Conservation (phyloP, 2,329 filamentous ascomycete species). For the Sporothrix curviconia region DNA sequence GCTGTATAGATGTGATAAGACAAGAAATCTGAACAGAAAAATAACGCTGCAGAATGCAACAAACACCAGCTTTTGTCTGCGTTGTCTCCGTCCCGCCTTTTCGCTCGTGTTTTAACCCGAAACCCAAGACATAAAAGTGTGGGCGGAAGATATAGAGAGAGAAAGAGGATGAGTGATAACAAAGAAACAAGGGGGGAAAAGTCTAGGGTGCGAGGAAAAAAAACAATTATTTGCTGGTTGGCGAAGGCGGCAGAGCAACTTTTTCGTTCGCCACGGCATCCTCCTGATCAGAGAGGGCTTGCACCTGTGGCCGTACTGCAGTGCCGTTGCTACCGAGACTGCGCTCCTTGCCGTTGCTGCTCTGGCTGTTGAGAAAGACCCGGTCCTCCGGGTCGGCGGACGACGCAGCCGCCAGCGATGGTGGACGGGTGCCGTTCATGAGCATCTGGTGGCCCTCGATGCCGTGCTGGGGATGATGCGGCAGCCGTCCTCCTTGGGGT, state of each 20-base stretch:
- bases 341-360: slow-evolving; percentile 11
- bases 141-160: background rate
- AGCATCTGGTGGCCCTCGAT: slow-evolving; percentile 64
- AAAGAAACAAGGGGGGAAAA: background rate
- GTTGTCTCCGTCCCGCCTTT: background rate
- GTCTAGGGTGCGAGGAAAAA: too few relatives aligned
- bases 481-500: slow-evolving; percentile 53
- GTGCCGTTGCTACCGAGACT: background rate
- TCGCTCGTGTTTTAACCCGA: background rate
- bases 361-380: slow-evolving; percentile 6
- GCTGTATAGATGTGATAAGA: slow-evolving; percentile 1
- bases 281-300: background rate
- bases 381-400: slow-evolving; percentile 1
- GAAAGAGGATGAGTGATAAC: background rate
- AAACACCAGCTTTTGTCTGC: background rate
- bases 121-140: background rate
- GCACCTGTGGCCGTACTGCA: background rate
- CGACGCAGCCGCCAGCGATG: slow-evolving; percentile 5
- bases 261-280: slow-evolving; percentile 4
- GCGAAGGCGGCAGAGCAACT: background rate
- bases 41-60: slow-evolving; percentile 13
- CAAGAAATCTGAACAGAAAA: background rate
- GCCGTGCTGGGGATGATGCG: slow-evolving; percentile 63
- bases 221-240: background rate
- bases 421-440: slow-evolving; percentile 10